A percentile compares a stretch with the other conserved stretches of the same genome.
Conservation (phyloP, 495 filamentous ascomycete genomes). For the Echria macrotheca region DNA sequence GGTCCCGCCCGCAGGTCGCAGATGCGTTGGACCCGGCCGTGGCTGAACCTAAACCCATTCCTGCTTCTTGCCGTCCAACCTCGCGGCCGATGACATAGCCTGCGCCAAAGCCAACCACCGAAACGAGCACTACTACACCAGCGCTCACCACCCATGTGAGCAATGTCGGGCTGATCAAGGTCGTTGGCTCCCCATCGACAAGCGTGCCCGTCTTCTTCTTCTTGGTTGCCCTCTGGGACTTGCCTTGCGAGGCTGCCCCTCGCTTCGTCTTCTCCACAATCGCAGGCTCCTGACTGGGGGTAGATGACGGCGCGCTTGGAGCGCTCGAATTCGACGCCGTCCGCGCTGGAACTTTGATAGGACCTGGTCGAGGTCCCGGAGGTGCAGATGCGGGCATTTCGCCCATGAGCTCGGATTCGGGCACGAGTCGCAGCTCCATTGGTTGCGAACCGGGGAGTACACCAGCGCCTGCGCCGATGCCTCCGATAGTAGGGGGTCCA, state of each 20-base stretch:
- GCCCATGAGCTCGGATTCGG: constrained; percentile 65
- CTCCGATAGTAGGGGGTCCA: constrained; percentile 17
- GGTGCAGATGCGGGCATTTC: constrained; percentile 24
- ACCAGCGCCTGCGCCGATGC: constrained; percentile 21
- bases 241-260: constrained; percentile 33
- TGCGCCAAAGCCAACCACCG: constrained; percentile 87
- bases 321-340: constrained; percentile 32
- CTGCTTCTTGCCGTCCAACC: constrained; percentile 62
- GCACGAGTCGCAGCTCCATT: constrained; percentile 59
- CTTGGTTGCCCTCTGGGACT: constrained; percentile 41
- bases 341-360: constrained; percentile 20
- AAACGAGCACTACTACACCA: constrained; percentile 86
- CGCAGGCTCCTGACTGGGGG: constrained; percentile 33
- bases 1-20: constrained; percentile 39
- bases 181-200: constrained; percentile 4
- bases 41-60: constrained; percentile 25
- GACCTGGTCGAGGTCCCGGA: constrained; percentile 10
- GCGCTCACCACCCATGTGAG: constrained; percentile 90
- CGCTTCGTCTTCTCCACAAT: constrained; percentile 50
- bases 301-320: constrained; percentile 24
- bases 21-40: constrained; percentile 37
- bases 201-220: constrained; percentile 44
- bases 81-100: constrained; percentile 86
- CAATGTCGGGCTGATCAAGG: constrained; percentile 61
- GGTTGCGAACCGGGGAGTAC: constrained; percentile 45